Evolutionary conservation across 495 filamentous ascomycete species (phyloP).

Genomic region (Friedmanniomyces endolithicus): DNA sequence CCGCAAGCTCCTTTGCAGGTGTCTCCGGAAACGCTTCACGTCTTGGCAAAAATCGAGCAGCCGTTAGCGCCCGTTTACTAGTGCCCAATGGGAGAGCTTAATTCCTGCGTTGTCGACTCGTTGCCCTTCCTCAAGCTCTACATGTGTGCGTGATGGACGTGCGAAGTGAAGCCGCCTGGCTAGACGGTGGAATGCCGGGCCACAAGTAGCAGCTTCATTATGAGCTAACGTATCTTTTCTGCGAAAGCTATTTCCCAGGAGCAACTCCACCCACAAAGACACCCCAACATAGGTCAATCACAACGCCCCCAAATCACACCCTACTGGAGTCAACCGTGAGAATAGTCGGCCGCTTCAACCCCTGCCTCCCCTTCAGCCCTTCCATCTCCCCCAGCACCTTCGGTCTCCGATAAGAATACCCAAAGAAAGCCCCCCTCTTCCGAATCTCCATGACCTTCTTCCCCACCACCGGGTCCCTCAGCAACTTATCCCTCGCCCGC

Average conservation of each 20-base stretch:
- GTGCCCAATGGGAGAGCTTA: no score
- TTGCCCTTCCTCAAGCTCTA: no score
- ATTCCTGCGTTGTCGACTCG: no score
- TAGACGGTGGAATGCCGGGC: no score
- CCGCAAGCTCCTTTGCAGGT: no score
- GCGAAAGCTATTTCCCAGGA: not conserved
- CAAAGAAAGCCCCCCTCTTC: slow-evolving; percentile 69
- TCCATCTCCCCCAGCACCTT: slow-evolving; percentile 21
- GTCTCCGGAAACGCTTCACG: no score
- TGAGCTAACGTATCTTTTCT: no score
- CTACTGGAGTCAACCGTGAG: slow-evolving; percentile 1
- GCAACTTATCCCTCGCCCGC: slow-evolving; percentile 62
- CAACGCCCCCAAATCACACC: not conserved
- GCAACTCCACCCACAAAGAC: not conserved
- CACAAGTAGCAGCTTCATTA: no score
- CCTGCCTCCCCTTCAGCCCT: not conserved
- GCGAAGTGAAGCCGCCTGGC: no score
- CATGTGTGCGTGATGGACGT: no score
- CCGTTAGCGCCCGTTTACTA: no score
- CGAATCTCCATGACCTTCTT: slow-evolving; percentile 60
- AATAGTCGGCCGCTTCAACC: slow-evolving; percentile 4
- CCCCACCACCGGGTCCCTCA: slow-evolving; percentile 56
- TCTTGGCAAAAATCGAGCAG: no score
- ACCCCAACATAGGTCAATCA: not conserved
- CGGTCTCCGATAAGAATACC: slow-evolving; percentile 73